Evolutionary conservation across 1,284 basidiomycete genomes (phyloP), one percentile per base, ranked within the genome.

Genomic region (Boletus calvinii): DNA sequence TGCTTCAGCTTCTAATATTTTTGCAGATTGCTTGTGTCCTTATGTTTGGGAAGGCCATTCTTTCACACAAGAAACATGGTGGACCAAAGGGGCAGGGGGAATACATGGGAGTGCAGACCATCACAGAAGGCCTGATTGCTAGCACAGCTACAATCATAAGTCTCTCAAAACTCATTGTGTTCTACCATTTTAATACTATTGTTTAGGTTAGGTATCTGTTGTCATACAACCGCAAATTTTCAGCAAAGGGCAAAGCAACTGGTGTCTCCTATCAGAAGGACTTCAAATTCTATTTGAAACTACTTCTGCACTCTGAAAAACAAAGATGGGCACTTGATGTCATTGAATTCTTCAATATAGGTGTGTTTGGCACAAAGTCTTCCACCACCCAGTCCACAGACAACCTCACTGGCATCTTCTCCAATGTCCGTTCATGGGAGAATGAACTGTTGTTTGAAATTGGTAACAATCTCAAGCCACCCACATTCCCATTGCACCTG

Each of bases 121-220:
- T 57, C 29, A 46, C 54, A 8, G 39, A 56, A 9, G 46, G 54
- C 13, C 20, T 56, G 34, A 56, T 56, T 17, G 54, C 54, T 1
- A n/a, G 48, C 8, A 29, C 36, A 4, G 54, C 54, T 35, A 55
- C 29, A 1, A 15, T 56, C 12, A 40, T 35, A 17, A 52, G 54
- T 57, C 24, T 20, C 15, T 24, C 24, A 24, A 34, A n/a, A 12
- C 13, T 32, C 4, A 13, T 32, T 13, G 12, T 32, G 13, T 32
- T 32, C 31, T 32, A 32, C 31, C 31, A 6, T 6, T 13, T 32
- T 32, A 32, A 32, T 12, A 32, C 12, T 13, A 13, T 30, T 12
- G 0, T 3, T n/a, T 11, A 56, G 54, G 54, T 24, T 34, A n/a
- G 8, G 30, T 56, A 45, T 30, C 22, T 56, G 22, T 24, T 56